These are phyloP conservation scores for Skeletonema menzelii DNA, from an alignment of 108 stramenopile species.

Conservation along the genomic window DNA sequence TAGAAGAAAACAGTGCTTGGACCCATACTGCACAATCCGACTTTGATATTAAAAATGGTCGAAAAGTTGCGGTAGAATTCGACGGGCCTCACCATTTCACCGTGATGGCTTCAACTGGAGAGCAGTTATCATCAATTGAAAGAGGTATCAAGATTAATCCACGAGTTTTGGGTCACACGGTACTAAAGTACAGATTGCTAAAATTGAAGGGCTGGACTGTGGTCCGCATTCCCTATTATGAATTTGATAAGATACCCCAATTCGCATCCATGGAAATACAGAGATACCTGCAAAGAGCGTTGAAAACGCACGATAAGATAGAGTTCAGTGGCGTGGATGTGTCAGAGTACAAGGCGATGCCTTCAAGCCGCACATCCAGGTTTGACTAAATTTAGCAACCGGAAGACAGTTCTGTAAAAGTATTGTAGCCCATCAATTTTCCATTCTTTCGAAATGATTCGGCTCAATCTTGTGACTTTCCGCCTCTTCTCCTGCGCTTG, in stretches of 20 bases:
- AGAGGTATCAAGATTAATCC: slow-evolving; percentile 43
- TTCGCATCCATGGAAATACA: slow-evolving; percentile 91
- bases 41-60: slow-evolving; percentile 26
- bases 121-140: slow-evolving; percentile 22
- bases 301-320: slow-evolving; percentile 85
- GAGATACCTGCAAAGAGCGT: slow-evolving; percentile 79
- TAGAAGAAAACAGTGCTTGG: slow-evolving; percentile 70
- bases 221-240: slow-evolving; percentile 85
- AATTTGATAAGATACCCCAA: slow-evolving; percentile 89
- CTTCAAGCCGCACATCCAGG: slow-evolving; percentile 59
- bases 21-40: slow-evolving; percentile 57
- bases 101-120: slow-evolving; percentile 29
- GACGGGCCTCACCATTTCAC: slow-evolving; percentile 92
- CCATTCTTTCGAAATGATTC: neutral
- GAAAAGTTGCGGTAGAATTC: slow-evolving; percentile 85
- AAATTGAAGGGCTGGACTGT: slow-evolving; percentile 87
- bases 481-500: slow-evolving; percentile 20
- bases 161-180: slow-evolving; percentile 81
- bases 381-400: slow-evolving; percentile 59
- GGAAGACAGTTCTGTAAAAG: neutral
- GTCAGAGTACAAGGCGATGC: slow-evolving; percentile 76
- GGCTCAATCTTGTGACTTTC: neutral
- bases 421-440: neutral
- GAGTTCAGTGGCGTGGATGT: slow-evolving; percentile 80
- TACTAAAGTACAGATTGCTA: slow-evolving; percentile 80